These are phyloP conservation scores for Scheffersomyces coipomensis DNA, from an alignment of 805 yeast genomes.

Conservation along the genomic window DNA sequence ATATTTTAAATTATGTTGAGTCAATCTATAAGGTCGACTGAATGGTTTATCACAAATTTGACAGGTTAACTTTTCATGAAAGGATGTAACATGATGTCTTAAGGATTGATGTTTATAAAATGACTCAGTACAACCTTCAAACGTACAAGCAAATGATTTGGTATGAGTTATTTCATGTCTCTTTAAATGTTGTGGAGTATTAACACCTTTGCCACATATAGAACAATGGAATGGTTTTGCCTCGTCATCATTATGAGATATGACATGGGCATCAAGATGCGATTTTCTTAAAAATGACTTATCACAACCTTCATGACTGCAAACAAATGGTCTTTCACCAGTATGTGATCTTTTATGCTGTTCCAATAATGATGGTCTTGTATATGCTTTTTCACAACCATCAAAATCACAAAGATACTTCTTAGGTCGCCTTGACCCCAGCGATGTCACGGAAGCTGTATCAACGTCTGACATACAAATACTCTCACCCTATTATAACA, in stretches of 20 bases:
- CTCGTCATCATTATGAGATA: conserved; percentile 54
- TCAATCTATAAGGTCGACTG: conserved; percentile 61
- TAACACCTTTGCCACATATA: conserved; percentile 79
- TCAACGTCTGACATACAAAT: conserved; percentile 10
- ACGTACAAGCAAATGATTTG: conserved; percentile 56
- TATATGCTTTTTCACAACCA: conserved; percentile 73
- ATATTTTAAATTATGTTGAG: conserved; percentile 61
- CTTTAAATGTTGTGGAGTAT: conserved; percentile 73
- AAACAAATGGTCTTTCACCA: conserved; percentile 72
- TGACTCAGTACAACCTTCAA: conserved; percentile 60
- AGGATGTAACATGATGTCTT: conserved; percentile 64
- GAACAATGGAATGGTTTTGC: conserved; percentile 73
- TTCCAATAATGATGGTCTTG: conserved; percentile 77
- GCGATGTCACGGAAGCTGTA: conserved; percentile 11
- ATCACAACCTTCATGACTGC: conserved; percentile 56
- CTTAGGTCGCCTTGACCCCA: conserved; percentile 50
- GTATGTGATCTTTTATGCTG: conserved; percentile 83
- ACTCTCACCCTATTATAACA: not conserved
- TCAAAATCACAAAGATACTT: conserved; percentile 59
- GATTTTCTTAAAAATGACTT: conserved; percentile 72
- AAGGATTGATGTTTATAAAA: conserved; percentile 77
- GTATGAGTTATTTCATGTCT: conserved; percentile 85
- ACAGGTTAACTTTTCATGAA: conserved; percentile 62
- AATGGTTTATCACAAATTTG: conserved; percentile 63
- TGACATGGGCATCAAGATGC: conserved; percentile 71